Conservation (phyloP, 139 green algal genomes). For the Monoraphidium neglectum region DNA sequence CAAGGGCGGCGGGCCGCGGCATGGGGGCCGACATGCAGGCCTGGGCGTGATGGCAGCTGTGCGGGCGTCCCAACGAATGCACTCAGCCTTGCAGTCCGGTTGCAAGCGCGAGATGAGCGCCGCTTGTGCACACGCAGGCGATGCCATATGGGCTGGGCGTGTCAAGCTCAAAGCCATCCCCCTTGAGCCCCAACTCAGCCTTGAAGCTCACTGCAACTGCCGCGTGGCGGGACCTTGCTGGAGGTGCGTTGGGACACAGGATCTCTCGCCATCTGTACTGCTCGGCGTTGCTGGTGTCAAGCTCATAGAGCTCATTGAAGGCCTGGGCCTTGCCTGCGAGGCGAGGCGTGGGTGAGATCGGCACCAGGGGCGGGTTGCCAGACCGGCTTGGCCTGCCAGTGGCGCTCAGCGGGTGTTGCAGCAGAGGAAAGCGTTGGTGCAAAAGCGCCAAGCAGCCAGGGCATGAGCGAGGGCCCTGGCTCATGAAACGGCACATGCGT, state of each 20-base stretch:
- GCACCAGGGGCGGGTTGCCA: not conserved
- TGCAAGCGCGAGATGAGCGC: not conserved
- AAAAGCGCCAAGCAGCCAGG: not conserved
- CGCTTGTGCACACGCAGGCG: not conserved
- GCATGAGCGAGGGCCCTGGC: not conserved
- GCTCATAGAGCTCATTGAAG: slow-evolving; percentile 76
- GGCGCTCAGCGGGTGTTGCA: not conserved
- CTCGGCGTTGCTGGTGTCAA: slow-evolving; percentile 56
- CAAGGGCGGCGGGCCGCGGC: no score
- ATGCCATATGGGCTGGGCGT: not conserved
- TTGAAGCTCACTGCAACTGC: slow-evolving; percentile 55
- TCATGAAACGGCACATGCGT: not conserved
- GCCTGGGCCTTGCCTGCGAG: slow-evolving; percentile 66
- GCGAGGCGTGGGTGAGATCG: not conserved
- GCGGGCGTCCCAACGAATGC: not conserved
- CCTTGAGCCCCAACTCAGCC: not conserved
- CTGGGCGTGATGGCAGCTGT: not conserved
- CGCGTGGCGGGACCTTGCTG: slow-evolving; percentile 65
- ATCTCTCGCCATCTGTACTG: slow-evolving; percentile 47
- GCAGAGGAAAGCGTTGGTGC: not conserved
- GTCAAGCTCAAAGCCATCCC: not conserved
- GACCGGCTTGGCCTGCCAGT: not conserved
- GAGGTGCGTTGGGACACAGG: slow-evolving; percentile 36
- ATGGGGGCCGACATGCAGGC: not conserved
- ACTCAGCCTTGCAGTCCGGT: no score